Percentiles rank a stretch among this genome's conserved stretches.
These are phyloP conservation scores for Setomelanomma holmii DNA, from an alignment of 2,329 filamentous ascomycete species.

Conservation along the genomic window DNA sequence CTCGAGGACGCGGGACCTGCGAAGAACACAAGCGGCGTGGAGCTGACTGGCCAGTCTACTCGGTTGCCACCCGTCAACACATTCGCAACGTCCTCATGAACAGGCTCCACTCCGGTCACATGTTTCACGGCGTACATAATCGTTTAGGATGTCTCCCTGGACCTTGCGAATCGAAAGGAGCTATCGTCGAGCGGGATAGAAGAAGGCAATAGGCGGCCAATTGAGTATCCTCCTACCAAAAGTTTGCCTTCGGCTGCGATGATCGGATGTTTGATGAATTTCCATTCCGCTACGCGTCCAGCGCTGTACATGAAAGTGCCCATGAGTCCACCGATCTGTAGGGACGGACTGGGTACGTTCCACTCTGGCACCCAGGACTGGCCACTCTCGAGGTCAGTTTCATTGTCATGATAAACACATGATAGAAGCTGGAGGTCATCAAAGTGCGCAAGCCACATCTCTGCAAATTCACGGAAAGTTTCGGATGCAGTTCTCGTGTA, in stretches of 20 bases:
- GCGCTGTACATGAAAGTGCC: neutral
- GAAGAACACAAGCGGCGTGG: neutral
- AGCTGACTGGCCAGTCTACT: neutral
- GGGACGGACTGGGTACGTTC: neutral
- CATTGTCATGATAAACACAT: neutral
- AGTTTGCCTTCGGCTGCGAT: neutral
- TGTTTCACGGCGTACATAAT: too few species aligned
- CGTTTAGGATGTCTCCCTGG: too few species aligned
- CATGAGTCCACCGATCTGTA: neutral
- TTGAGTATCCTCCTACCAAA: neutral
- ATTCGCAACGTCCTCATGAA: neutral
- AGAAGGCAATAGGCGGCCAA: neutral
- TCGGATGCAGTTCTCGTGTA: neutral
- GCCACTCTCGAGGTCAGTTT: neutral
- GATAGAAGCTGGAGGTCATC: neutral
- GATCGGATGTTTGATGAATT: neutral
- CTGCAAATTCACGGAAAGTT: neutral
- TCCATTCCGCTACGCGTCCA: neutral
- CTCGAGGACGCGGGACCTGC: neutral
- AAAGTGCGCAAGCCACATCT: neutral
- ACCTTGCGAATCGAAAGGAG: too few species aligned
- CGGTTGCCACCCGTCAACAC: neutral
- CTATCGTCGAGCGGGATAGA: too few species aligned
- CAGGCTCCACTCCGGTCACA: too few species aligned
- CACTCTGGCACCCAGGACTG: neutral